Conservation (phyloP, 2,329 filamentous ascomycete species). For the Myriosclerotinia duriaeana region DNA sequence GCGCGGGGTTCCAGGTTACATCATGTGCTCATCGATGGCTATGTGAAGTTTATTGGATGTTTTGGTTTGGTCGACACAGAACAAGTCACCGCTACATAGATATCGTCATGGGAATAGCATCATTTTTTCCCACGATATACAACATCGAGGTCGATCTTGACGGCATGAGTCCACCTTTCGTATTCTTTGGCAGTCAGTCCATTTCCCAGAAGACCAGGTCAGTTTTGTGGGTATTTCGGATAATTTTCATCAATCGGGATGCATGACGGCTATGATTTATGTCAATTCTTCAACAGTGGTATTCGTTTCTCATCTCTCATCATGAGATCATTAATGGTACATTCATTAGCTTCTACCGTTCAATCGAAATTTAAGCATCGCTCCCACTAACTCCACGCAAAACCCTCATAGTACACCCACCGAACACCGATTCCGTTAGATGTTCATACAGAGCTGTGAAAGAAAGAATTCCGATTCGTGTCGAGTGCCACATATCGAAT, state of each 20-base stretch:
- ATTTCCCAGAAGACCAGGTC: too few relatives aligned
- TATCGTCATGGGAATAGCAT: slow-evolving; percentile 1
- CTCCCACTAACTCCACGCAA: not conserved
- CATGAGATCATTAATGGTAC: not conserved
- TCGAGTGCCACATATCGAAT: not conserved
- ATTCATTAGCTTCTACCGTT: not conserved
- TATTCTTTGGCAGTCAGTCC: too few relatives aligned
- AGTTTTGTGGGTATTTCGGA: too few relatives aligned
- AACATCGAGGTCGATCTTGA: not conserved
- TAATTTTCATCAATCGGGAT: too few relatives aligned
- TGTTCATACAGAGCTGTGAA: not conserved
- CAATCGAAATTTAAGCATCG: not conserved
- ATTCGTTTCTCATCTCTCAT: not conserved
- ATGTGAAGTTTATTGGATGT: too few relatives aligned
- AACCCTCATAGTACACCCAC: not conserved
- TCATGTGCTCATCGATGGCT: not conserved
- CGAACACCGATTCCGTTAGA: not conserved
- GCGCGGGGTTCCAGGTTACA: slow-evolving; percentile 2
- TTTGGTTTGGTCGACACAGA: too few relatives aligned
- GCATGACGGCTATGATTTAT: too few relatives aligned
- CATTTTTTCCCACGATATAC: not conserved
- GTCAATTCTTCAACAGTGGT: not conserved
- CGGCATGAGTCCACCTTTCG: too few relatives aligned
- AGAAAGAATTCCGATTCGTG: not conserved
- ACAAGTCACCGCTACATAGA: not conserved